Evolutionary conservation across 441 rosid species (phyloP).

Genomic region (Gossypium schwendimanii): DNA sequence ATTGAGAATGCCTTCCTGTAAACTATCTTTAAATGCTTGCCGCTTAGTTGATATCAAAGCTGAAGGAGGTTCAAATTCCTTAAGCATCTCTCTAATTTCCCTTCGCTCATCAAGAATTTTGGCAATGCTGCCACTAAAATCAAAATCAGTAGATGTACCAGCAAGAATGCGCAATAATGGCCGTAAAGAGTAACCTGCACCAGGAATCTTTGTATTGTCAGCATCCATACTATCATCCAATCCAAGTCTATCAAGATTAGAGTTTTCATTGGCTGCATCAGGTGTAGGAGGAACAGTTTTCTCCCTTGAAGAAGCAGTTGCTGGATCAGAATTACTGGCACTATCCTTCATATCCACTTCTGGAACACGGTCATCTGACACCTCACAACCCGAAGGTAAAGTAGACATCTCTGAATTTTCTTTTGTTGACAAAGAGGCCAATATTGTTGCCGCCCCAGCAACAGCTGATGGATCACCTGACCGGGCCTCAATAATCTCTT

Average conservation of each 20-base stretch:
- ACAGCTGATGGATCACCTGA: constrained; percentile 80
- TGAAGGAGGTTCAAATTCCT: constrained; percentile 43
- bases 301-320: constrained; percentile 45
- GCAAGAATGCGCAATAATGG: constrained; percentile 62
- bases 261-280: constrained; percentile 45
- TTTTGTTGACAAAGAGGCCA: constrained; percentile 78
- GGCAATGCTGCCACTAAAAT: constrained; percentile 46
- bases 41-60: constrained; percentile 53
- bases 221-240: constrained; percentile 49
- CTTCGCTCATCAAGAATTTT: constrained; percentile 57
- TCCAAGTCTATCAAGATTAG: constrained; percentile 43
- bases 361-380: constrained; percentile 41
- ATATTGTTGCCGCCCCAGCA: constrained; percentile 87
- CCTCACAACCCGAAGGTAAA: constrained; percentile 48
- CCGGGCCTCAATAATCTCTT: constrained; percentile 69
- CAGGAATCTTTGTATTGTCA: constrained; percentile 47
- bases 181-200: constrained; percentile 48
- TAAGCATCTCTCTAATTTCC: constrained; percentile 47
- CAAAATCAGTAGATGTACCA: constrained; percentile 45
- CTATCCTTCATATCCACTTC: constrained; percentile 69
- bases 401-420: constrained; percentile 52
- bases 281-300: constrained; percentile 47
- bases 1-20: constrained; percentile 58
- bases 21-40: constrained; percentile 62
- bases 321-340: constrained; percentile 46